Conservation (phyloP, 257 asterid species). For the Fraxinus anomala region DNA sequence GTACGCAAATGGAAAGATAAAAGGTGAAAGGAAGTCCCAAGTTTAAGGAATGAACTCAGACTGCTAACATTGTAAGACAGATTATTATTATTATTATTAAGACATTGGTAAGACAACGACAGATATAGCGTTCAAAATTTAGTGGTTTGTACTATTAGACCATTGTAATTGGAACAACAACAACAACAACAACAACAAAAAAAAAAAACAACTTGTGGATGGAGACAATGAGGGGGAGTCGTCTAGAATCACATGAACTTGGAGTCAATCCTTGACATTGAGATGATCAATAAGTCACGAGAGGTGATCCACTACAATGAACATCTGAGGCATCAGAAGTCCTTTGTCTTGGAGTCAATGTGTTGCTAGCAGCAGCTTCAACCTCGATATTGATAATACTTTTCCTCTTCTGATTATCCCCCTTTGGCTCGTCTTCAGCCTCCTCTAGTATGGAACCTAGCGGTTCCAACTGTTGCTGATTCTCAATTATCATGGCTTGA, state of each 20-base stretch:
- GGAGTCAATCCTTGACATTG: not conserved
- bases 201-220: not conserved
- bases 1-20: not conserved
- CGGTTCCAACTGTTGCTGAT: slow-evolving; percentile 43
- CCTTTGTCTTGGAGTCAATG: slow-evolving; percentile 76
- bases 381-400: slow-evolving; percentile 68
- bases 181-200: no score
- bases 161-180: not conserved
- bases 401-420: slow-evolving; percentile 83
- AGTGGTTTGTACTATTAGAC: not conserved
- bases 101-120: not conserved
- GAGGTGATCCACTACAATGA: slow-evolving; percentile 80
- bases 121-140: not conserved
- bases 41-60: not conserved
- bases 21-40: not conserved
- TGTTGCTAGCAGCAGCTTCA: slow-evolving; percentile 75
- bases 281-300: slow-evolving; percentile 57
- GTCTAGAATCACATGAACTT: not conserved
- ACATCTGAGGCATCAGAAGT: slow-evolving; percentile 77
- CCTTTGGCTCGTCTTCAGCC: slow-evolving; percentile 45
- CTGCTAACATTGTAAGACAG: not conserved
- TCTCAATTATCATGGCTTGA: slow-evolving; percentile 63
- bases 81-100: not conserved
- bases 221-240: not conserved
- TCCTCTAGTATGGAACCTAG: slow-evolving; percentile 45